A percentile compares a stretch with the other conserved stretches of the same genome.
Evolutionary conservation across 441 rosid genomes (phyloP).

Genomic region (Arabidopsis lyrata): DNA sequence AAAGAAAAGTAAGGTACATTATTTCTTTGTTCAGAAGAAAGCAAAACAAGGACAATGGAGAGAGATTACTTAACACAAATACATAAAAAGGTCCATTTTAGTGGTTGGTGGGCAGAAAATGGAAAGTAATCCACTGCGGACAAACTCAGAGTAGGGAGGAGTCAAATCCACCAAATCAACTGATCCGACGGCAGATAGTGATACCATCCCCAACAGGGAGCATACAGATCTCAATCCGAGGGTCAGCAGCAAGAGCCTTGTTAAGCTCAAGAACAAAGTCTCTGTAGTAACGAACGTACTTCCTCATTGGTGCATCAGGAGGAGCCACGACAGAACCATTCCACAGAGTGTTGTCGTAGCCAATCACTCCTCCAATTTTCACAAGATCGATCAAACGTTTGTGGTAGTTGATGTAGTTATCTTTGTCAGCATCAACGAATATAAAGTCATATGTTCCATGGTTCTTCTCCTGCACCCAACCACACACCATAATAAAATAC

Average conservation of each 20-base stretch:
- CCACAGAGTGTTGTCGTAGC: constrained; percentile 99
- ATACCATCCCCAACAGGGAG: constrained; percentile 95
- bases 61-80: constrained; percentile 33
- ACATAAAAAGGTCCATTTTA: constrained; percentile 24
- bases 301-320: constrained; percentile 79
- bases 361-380: constrained; percentile 88
- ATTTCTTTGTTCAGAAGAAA: constrained; percentile 39
- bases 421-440: constrained; percentile 97
- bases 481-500: constrained; percentile 34
- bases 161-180: constrained; percentile 40
- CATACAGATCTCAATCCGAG: constrained; percentile 97
- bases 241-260: constrained; percentile 94
- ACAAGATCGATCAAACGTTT: constrained; percentile 77
- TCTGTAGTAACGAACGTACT: constrained; percentile 73
- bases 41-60: constrained; percentile 19
- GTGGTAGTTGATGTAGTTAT: constrained; percentile 93
- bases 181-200: constrained; percentile 96
- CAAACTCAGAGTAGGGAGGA: constrained; percentile 8
- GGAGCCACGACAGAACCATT: constrained; percentile 92
- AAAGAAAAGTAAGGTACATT: constrained; percentile 3
- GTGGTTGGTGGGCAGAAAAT: constrained; percentile 23
- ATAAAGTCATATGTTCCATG: constrained; percentile 89
- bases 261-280: constrained; percentile 91
- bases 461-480: constrained; percentile 59
- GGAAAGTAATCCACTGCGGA: constrained; percentile 15